Evolutionary conservation across 2,329 filamentous ascomycete genomes (phyloP), one percentile per base, ranked within the genome.

Genomic region (Hymenotorrendiella dingleyae): DNA sequence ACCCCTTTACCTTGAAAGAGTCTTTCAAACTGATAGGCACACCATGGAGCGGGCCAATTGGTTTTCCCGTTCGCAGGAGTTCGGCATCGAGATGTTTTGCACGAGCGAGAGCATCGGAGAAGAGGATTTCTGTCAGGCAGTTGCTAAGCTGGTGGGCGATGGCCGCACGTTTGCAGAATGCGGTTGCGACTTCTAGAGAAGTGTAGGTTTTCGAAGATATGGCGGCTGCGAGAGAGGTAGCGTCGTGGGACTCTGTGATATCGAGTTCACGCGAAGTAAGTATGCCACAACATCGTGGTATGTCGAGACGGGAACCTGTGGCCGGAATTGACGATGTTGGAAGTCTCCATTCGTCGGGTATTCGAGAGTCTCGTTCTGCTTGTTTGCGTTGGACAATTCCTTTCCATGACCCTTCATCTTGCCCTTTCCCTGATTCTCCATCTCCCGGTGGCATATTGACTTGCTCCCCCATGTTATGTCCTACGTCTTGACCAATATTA

Each of bases 31-130:
- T 33, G 17, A 80, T 65, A 0, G 76, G 76, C 0, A 80, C 62
- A 2, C 80, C 81, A 60, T 84, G 80, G 5, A 85, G 64, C 4
- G 79, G 77, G 0, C 81, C 80, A 1, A 73, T 48, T 0, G 69
- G 60, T 48, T 66, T 63, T 0, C 68, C 65, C 4, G 65, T 64
- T 7, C 50, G 43, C 6, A 58, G 47, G 7, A 68, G 56, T 46
- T 70, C 57, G 3, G 63, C 53, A 56, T 80, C 76, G 2, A 78
- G 59, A 6, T 58, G 38, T 23, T 58, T 57, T 0, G 75, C 74
- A 4, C 61, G 58, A 2, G 56, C 44, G 3, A 78, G 57, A 1
- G 72, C 75, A 19, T 66, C 58, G 1, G 66, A 58, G 51, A 77
- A 74, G 46, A 75, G 68, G 2, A 76, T 66, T 45, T 76, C 72